phyloP scores from a whole-genome alignment of 1,284 basidiomycete species.

The Ustilago xerochloae region DNA sequence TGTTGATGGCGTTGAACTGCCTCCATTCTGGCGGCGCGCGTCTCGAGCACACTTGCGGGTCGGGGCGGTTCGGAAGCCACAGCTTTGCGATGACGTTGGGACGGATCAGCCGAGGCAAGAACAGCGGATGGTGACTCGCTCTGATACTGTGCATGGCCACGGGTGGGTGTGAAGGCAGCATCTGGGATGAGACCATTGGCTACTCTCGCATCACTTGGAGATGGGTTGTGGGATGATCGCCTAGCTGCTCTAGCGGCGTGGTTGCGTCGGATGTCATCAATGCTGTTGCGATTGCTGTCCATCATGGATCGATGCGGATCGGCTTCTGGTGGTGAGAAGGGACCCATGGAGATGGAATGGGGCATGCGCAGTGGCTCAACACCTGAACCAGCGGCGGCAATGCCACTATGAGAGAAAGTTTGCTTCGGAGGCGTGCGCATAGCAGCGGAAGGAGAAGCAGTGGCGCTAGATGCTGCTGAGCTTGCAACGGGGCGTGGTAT shows the following conservation, averaged over 20 bases:
- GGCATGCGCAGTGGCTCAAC: conserved; percentile 31
- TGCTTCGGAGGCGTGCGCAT: conserved; percentile 33
- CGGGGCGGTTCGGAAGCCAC: conserved; percentile 47
- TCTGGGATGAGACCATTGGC: conserved; percentile 33
- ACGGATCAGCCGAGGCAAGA: conserved; percentile 14
- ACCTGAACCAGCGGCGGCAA: neutral
- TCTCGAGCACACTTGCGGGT: conserved; percentile 55
- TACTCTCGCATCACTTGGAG: conserved; percentile 4
- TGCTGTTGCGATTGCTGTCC: conserved; percentile 58
- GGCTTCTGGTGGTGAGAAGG: conserved; percentile 49
- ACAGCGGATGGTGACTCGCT: conserved; percentile 24
- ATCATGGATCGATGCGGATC: conserved; percentile 54
- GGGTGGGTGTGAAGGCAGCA: conserved; percentile 18
- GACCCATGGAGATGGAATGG: conserved; percentile 20
- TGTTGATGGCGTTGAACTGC: conserved; percentile 41
- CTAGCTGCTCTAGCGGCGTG: conserved; percentile 53
- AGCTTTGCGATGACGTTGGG: conserved; percentile 33
- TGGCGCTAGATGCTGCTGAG: neutral
- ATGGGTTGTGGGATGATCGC: conserved; percentile 28
- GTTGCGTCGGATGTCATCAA: conserved; percentile 60
- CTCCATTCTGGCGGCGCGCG: conserved; percentile 34
- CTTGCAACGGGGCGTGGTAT: conserved; percentile 47
- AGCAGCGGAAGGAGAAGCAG: conserved; percentile 15
- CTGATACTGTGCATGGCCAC: conserved; percentile 24
- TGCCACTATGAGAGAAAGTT: too few relatives aligned